Evolutionary conservation across 140 eudicot genomes (phyloP), one percentile per base, ranked within the genome.

Genomic region (Erigeron philadelphicus): DNA sequence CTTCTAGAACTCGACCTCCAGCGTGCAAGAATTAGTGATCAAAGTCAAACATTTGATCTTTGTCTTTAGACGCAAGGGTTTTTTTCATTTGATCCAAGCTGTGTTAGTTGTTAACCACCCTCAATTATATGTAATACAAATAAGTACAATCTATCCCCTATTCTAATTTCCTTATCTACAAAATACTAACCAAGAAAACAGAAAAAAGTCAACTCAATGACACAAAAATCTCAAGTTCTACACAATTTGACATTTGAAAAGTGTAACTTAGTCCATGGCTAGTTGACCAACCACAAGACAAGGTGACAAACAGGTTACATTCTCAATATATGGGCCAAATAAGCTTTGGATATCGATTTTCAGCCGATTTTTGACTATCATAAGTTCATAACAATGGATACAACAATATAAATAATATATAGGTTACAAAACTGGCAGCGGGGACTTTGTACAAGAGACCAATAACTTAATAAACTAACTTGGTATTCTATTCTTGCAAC

Each of bases 331-430:
- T 21, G 25, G 69, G 21, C 31, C 41, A 60, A 47, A 15, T 11
- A 25, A n/a, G 7, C 18, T 61, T 49, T 25, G 35, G 71, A 67
- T 31, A 53, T 52, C 15, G 1, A 21, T 47, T 49, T 11, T 13
- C 6, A 18, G 65, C 12, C 13, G 8, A 46, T 10, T 48, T 47
- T 72, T 11, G 18, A 43, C 46, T 64, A 64, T 21, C 65, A 53
- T 73, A 56, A 66, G 40, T 52, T 21, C 65, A 53, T 73, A 66
- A 66, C 25, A 7, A 38, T 56, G 69, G 42, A 41, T 69, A 76
- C 71, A 68, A 56, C 77, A 56, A 64, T 16, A 31, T 31, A 31
- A 47, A 19, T 65, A 21, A 21, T 21, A 21, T 21, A 59, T 41
- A 50, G 40, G 9, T 67, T 64, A 62, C 75, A 74, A 69, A 66